phyloP scores from a whole-genome alignment of 306 rosid species.

The Lithocarpus polystachyus region DNA sequence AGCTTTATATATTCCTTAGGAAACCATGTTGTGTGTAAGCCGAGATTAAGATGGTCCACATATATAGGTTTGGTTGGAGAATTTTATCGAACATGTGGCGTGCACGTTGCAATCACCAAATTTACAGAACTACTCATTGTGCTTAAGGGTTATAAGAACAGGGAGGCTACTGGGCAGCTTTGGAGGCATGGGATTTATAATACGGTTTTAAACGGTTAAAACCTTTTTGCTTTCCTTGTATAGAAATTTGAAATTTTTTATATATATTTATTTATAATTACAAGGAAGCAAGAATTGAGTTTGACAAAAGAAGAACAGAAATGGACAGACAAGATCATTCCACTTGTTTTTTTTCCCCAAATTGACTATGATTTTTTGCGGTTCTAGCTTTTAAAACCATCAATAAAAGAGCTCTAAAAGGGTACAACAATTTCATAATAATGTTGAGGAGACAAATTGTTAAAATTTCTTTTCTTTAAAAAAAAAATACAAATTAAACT shows the following conservation, averaged over 20 bases:
- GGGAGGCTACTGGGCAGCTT: slow-evolving; percentile 33
- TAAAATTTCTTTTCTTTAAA: no score
- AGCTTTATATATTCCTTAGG: slow-evolving; percentile 35
- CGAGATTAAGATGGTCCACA: slow-evolving; percentile 46
- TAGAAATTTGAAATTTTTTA: background rate
- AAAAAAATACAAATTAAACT: no score
- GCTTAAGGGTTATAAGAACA: slow-evolving; percentile 28
- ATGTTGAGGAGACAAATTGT: no score
- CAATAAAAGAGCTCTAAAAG: no score
- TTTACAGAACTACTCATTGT: slow-evolving; percentile 18
- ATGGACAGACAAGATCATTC: no score
- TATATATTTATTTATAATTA: background rate
- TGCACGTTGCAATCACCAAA: slow-evolving; percentile 45
- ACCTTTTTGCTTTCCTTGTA: background rate
- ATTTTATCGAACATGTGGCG: slow-evolving; percentile 47
- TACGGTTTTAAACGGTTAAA: background rate
- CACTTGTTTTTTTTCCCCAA: no score
- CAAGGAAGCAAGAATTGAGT: no score
- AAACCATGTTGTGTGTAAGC: slow-evolving; percentile 29
- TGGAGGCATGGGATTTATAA: slow-evolving; percentile 27
- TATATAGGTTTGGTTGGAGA: slow-evolving; percentile 35
- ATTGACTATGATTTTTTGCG: no score
- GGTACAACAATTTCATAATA: no score
- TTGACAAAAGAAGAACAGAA: no score
- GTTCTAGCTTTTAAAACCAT: no score